Evolutionary conservation across 352 stramenopile genomes (phyloP), one percentile per base, ranked within the genome.

Genomic region (Globisporangium sylvaticum): DNA sequence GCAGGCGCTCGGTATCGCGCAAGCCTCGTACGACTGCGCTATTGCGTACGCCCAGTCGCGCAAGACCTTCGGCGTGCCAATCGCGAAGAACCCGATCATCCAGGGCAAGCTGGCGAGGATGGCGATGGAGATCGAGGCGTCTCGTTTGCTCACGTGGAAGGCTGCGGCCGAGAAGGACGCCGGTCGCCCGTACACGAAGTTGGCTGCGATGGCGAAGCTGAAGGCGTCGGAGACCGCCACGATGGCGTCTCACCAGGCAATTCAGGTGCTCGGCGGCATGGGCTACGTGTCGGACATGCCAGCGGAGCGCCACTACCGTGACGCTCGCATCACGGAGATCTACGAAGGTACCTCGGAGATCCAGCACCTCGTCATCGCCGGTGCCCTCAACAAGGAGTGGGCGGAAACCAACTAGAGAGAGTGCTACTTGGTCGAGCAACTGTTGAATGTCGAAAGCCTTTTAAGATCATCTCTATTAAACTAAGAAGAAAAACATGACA

Each of bases 261-360:
- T 99, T 77, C 96, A 99, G 80, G 91, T 99, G 32, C 83, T 98
- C 8, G 92, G 96, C 20, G 83, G 84, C 37, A 98, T 98, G 92
- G 96, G 96, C 39, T 99, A 98, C 74, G 97, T 99, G 27, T 95
- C 83, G 20, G 97, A 99, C 58, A 99, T 99, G 96, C 97, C 97
- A 15, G 97, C 96, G 0, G 97, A 99, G 68, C 88, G 97, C 66
- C 90, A 98, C 80, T 99, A 99, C 83, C 87, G 97, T 56, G 96
- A 99, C 77, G 97, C 97, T 50, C 83, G 97, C 50, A 99, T 99
- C 79, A 99, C 97, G 18, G 89, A 97, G 75, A 98, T 99, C 73
- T 98, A 99, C 71, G 96, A 99, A 76, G 96, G 96, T 69, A 99
- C 97, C 10, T 98, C 88, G 58, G 97, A 99, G 78, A 97, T 99